Percentiles rank a stretch among this genome's conserved stretches.
Conservation (phyloP, 768 basidiomycete genomes). For the Ramaria sp. region DNA sequence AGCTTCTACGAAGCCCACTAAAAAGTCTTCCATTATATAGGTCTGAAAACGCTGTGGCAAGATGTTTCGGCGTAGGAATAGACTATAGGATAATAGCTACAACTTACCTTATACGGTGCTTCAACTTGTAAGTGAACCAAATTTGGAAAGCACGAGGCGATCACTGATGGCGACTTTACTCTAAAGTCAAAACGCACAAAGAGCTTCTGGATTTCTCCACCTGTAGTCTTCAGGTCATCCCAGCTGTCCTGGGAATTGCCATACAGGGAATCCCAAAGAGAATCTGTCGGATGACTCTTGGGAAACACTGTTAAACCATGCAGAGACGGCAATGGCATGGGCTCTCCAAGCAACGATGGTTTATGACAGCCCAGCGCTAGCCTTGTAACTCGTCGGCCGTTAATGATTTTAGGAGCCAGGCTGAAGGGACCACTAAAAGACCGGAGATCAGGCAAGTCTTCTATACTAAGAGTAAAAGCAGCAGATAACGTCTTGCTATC, state of each 20-base stretch:
- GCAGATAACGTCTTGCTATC: no score
- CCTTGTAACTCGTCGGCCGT: background rate
- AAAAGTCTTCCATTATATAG: background rate
- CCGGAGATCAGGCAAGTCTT: background rate
- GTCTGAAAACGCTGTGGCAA: background rate
- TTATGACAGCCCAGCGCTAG: background rate
- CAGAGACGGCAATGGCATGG: background rate
- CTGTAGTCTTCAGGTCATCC: background rate
- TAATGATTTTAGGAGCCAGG: background rate
- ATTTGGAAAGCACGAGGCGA: background rate
- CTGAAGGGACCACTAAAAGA: background rate
- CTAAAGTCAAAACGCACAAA: background rate
- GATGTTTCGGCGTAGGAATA: background rate
- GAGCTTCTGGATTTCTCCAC: background rate
- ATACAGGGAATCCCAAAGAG: background rate
- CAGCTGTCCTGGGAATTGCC: background rate
- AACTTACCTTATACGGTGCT: background rate
- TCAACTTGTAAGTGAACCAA: background rate
- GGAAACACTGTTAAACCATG: background rate
- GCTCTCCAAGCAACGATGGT: no score
- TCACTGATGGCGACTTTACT: background rate
- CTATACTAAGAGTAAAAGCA: no score
- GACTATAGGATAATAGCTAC: background rate
- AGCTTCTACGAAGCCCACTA: background rate
- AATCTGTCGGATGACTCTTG: background rate